Percentiles rank a stretch among this genome's conserved stretches.
Conservation (phyloP, 2,329 filamentous ascomycete genomes). For the Colletotrichum costaricense region DNA sequence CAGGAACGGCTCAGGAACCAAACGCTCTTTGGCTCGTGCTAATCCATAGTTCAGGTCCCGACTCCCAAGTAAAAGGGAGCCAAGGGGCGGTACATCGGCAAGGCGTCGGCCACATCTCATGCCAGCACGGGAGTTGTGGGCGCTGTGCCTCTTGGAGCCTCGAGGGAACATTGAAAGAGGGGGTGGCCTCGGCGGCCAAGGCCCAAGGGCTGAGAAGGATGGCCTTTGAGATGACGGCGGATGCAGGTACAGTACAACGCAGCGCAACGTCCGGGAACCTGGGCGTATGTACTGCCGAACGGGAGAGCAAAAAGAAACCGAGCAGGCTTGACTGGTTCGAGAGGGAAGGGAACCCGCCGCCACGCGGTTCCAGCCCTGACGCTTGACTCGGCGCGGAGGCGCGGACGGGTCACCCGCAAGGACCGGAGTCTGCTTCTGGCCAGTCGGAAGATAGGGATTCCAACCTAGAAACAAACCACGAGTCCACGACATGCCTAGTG, state of each 20-base stretch:
- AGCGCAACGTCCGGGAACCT: constrained; percentile 10
- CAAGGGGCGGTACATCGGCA: constrained; percentile 5
- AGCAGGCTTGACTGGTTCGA: neutral
- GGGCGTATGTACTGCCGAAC: neutral
- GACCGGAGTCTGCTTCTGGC: neutral
- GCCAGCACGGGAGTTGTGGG: constrained; percentile 5
- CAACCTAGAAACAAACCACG: constrained; percentile 12
- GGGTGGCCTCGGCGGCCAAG: neutral
- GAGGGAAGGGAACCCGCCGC: constrained; percentile 2
- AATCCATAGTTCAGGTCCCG: neutral
- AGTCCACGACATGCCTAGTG: constrained; percentile 22
- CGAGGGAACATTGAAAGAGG: neutral
- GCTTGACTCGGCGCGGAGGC: constrained; percentile 31
- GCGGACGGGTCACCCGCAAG: constrained; percentile 19
- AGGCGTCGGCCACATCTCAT: neutral
- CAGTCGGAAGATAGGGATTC: constrained; percentile 28
- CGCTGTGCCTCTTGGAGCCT: neutral
- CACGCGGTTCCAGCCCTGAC: constrained; percentile 23
- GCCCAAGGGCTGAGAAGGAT: constrained; percentile 2
- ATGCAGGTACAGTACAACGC: constrained; percentile 34
- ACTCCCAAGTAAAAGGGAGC: neutral
- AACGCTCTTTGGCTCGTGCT: constrained; percentile 23
- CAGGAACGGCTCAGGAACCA: constrained; percentile 31
- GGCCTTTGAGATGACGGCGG: constrained; percentile 15
- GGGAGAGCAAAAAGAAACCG: neutral